A percentile compares a stretch with the other conserved stretches of the same genome.
phyloP scores from a whole-genome alignment of 306 rosid species.

The Gillenia trifoliata region DNA sequence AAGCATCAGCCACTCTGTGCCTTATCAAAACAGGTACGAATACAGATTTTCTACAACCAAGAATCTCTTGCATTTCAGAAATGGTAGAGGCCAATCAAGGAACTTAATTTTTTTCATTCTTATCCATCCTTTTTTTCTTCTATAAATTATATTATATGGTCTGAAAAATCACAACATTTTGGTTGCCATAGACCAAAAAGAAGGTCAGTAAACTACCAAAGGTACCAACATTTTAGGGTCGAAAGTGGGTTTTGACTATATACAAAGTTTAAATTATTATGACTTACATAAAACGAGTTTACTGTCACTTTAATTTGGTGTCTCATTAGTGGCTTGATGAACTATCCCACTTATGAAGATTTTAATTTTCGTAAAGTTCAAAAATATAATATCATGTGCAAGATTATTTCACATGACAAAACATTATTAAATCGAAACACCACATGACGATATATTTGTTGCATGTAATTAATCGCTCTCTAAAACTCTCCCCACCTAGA shows the following conservation, averaged over 20 bases:
- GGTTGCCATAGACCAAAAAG: neutral
- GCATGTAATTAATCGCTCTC: too few species aligned
- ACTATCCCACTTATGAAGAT: too few species aligned
- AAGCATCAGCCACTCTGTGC: neutral
- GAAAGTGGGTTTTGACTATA: neutral
- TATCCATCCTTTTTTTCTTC: neutral
- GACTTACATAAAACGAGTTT: too few species aligned
- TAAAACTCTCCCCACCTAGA: neutral
- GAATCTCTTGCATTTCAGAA: constrained; percentile 1
- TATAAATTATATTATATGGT: neutral
- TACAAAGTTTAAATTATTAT: neutral
- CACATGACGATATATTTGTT: too few species aligned
- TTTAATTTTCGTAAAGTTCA: too few species aligned
- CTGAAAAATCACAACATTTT: neutral
- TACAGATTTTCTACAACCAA: neutral
- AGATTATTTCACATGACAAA: too few species aligned
- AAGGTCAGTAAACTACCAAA: neutral
- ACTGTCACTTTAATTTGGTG: too few species aligned
- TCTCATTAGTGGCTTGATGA: too few species aligned
- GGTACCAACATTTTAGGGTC: neutral
- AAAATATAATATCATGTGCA: neutral
- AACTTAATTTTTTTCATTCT: neutral
- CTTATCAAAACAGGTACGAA: constrained; percentile 1
- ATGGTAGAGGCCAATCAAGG: neutral
- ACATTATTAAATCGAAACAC: neutral